Evolutionary conservation across 768 basidiomycete species (phyloP), one percentile per base, ranked within the genome.

Genomic region (Lactifluus pinguis): DNA sequence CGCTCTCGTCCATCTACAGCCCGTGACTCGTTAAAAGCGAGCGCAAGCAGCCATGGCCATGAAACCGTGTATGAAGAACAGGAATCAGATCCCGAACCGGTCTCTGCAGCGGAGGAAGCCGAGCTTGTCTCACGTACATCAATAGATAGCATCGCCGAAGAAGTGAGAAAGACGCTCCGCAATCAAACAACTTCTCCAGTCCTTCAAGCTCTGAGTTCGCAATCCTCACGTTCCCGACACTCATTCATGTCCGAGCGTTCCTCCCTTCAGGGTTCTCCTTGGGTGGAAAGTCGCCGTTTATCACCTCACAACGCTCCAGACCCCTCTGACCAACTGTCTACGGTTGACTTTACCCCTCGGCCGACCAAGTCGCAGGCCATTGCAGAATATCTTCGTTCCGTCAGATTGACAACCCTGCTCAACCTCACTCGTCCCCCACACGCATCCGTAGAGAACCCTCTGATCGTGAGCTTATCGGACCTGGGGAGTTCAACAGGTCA

Each of bases 401-500:
- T 87, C 15, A 82, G 89, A 53, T 76, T 97, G 61, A 98, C 93
- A 0, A 90, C 88, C 0, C 72, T 94, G 48, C 72, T 97, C 44
- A 85, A 77, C 61, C 84, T 95, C 48, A 88, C 85, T 15, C 82
- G 89, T 41, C 83, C 84, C 2, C 90, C 89, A 9, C 89, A 94
- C 69, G 85, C 88, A 29, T 87, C 87, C 29, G 77, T 80, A 60
- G 84, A 85, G 68, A 76, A 83, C 68, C 86, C 89, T 15, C 79
- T 92, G 62, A 83, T 83, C 29, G 87, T 98, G 58, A 95, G 95
- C 66, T 77, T 95, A n/a, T 93, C 95, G 3, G 95, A 98, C 69
- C 80, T 98, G 62, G 95, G 97, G 2, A 82, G 81, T 63, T 80
- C 87, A 4, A 82, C 80, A n/a, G 95, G 95, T 1, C 82, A 84